Conservation (phyloP, 331 rosid genomes). For the Malus hybrid region DNA sequence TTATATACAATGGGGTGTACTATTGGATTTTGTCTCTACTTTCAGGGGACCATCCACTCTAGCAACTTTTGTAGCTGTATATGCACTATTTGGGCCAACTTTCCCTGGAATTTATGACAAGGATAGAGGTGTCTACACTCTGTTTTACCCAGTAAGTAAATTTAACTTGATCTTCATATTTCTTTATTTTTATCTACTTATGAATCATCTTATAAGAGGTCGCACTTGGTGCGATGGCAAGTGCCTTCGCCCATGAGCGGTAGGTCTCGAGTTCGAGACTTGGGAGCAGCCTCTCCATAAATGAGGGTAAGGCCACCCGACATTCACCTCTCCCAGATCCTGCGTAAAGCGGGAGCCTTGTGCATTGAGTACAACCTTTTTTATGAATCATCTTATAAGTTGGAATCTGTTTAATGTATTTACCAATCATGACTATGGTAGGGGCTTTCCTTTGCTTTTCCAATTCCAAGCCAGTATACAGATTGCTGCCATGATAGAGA, state of each 20-base stretch:
- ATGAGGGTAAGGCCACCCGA: no score
- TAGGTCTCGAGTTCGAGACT: no score
- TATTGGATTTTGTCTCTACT: conserved; percentile 16
- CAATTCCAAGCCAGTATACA: conserved; percentile 89
- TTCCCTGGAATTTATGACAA: conserved; percentile 82
- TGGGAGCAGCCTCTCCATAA: no score
- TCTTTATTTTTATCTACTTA: neutral
- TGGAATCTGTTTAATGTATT: conserved; percentile 10
- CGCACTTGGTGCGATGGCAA: no score
- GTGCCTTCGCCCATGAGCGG: no score
- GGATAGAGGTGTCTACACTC: conserved; percentile 84
- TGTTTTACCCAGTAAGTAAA: conserved; percentile 79
- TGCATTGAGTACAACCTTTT: no score
- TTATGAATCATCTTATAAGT: neutral
- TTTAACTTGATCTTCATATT: neutral
- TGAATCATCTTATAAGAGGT: neutral
- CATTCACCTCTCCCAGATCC: no score
- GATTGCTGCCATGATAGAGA: conserved; percentile 83
- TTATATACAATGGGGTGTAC: neutral
- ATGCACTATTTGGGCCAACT: conserved; percentile 92
- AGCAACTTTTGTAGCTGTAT: conserved; percentile 89
- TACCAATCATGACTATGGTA: conserved; percentile 17
- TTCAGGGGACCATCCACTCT: conserved; percentile 78
- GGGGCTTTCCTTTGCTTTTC: conserved; percentile 99
- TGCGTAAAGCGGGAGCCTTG: no score